Evolutionary conservation across 2,329 filamentous ascomycete genomes (phyloP), one percentile per base, ranked within the genome.

Genomic region (Bipolaris cookei): DNA sequence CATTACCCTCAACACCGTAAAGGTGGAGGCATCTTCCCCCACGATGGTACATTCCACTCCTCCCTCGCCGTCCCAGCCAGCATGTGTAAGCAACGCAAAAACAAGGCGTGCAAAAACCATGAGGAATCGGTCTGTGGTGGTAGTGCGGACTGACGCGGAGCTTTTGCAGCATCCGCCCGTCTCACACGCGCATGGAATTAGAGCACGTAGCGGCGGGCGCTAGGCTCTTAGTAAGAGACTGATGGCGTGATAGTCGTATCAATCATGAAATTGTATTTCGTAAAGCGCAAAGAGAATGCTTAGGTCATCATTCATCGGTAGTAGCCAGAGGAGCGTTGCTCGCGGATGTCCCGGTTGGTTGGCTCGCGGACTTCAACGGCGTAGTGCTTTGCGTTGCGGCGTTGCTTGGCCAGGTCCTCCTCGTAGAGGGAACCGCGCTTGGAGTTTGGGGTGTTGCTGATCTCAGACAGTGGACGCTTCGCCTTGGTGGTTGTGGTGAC

Each of bases 361-460:
- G 77, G 77, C 64, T 79, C 74, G 34, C 77, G 75, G 59, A 78
- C 72, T 59, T 79, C 77, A 51, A 79, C 75, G 35, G 68, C 67
- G 71, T 79, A 79, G 53, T 67, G 65, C 55, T 72, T 69, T 45
- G 72, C 70, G 59, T 73, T 73, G 32, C 72, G 70, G 54, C 71
- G 74, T 44, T 74, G 72, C 55, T 66, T 66, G 13, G 64, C 72
- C 21, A 76, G 45, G 54, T 79, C 77, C 54, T 76, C 68, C 54
- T 75, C 76, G 67, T 79, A 79, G 44, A 78, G 69, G 13, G 77
- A 78, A 14, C 77, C 77, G 45, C 77, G 74, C 68, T 76, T 75
- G 47, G 69, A 66, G 61, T 65, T 66, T 20, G 63, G 60, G 20
- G 64, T 63, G 65, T 61, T 71, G 62, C 66, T 68, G 59, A 75